phyloP scores from a whole-genome alignment of 768 basidiomycete species.

The Zangia roseola region DNA sequence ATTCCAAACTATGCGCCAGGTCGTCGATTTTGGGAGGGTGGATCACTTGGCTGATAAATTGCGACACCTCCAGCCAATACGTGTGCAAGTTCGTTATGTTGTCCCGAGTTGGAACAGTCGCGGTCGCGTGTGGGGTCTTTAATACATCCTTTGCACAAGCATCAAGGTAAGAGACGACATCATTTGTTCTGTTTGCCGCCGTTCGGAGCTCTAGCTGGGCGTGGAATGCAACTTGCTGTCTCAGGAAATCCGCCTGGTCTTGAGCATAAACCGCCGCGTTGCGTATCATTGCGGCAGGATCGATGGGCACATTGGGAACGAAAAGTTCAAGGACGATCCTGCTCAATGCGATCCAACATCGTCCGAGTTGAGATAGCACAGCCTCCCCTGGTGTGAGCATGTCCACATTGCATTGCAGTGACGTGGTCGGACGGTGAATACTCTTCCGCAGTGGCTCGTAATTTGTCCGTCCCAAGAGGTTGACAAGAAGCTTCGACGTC shows the following conservation, averaged over 20 bases:
- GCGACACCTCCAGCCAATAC: conserved; percentile 75
- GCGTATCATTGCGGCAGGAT: conserved; percentile 72
- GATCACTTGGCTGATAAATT: conserved; percentile 67
- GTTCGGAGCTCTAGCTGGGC: conserved; percentile 49
- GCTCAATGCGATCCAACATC: conserved; percentile 60
- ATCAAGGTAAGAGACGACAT: conserved; percentile 46
- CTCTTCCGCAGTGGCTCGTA: conserved; percentile 37
- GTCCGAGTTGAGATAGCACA: conserved; percentile 39
- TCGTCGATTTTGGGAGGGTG: conserved; percentile 46
- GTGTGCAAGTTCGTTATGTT: conserved; percentile 51
- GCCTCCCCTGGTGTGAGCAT: conserved; percentile 14
- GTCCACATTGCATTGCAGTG: conserved; percentile 20
- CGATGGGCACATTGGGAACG: conserved; percentile 81
- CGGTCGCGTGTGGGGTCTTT: conserved; percentile 23
- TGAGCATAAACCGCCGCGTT: conserved; percentile 44
- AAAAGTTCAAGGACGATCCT: conserved; percentile 65
- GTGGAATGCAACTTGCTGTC: conserved; percentile 54
- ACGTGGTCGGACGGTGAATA: conserved; percentile 29
- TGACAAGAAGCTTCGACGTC: conserved; percentile 26
- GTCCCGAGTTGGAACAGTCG: conserved; percentile 35
- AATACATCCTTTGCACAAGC: conserved; percentile 30
- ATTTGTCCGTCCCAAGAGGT: conserved; percentile 33
- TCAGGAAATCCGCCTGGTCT: conserved; percentile 40
- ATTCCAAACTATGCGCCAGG: conserved; percentile 41
- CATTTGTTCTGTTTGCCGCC: conserved; percentile 57